Evolutionary conservation across 306 rosid genomes (phyloP), one percentile per base, ranked within the genome.

Genomic region (Castanospermum australe): DNA sequence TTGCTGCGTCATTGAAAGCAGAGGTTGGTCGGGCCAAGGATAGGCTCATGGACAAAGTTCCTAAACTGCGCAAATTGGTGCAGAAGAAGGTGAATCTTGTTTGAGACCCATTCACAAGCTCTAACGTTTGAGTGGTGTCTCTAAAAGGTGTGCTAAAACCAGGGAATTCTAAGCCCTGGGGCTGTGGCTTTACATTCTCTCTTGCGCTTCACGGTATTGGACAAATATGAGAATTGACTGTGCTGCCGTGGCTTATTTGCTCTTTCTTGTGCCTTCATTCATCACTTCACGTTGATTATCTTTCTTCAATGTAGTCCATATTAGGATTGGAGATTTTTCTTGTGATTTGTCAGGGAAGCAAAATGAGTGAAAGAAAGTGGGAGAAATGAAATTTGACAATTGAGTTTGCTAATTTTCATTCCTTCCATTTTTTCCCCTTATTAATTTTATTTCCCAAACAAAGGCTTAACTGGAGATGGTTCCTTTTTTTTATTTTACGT

Each of bases 21-120:
- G 89, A 86, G 76, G 87, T 86, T 76, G 87, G 89, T 57, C 84
- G 87, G 7, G 30, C 72, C 24, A 86, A 86, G 57, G 85, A 78
- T 44, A 87, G 92, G 20, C 84, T 92, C 55, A 92, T 90, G 93
- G 97, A 91, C 3, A 95, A 95, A 79, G n/a, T 95, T 60, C 95
- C 94, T 5, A 92, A 90, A 78, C 87, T 94, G 3, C 80, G 83
- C 18, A 94, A 90, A 84, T 84, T 89, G 82, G 90, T 71, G 1
- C 71, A 74, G 12, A 94, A 90, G 86, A 92, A 95, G 97, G 98
- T 89, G 5, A 77, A 17, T 22, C 51, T 50, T 36, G 24, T 41
- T 63, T 76, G 24, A 18, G 2, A 7, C 25, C 22, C n/a, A 24
- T 48, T 20, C 30, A 57, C 39, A 22, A 45, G 33, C 32, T 10